Base-by-base conservation (phyloP, 2,329 filamentous ascomycete species). In the Aspergillus oerlinghausenensis region DNA sequence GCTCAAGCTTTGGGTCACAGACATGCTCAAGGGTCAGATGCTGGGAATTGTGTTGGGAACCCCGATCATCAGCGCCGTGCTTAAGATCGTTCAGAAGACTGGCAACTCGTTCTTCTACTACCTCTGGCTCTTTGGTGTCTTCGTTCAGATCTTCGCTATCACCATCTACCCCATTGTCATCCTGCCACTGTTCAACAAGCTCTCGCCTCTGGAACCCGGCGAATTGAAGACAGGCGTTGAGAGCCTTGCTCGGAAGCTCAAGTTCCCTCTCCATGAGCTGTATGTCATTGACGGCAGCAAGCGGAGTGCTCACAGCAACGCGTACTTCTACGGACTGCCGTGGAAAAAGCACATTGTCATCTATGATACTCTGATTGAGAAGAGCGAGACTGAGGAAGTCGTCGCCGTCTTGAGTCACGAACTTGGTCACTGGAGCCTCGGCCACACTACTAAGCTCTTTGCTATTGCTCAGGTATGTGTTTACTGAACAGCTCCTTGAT, bases 321-420 rank as follows among this genome's bases (percentile, higher is more conserved):
- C 90, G 21, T 96, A 95, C 77, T 99, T 99, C 79, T 97, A 95
- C 67, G 94, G 94, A 59, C 84, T 99, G 55, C 94, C 94, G 45
- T 99, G 93, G 92, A 97, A 97, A 84, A 97, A 97, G 84, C 95
- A 97, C 80, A 99, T 99, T 79, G 94, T 99, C 69, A 95, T 99
- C 71, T 99, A 96, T 73, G 94, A 99, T 73, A 99, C 95, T 4
- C 79, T 99, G 61, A 92, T 99, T 61, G 93, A 97, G 77, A 96
- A 97, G 84, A 94, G 89, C 73, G 86, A 92, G 60, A 87, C 89
- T 3, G 84, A 94, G 70, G 94, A 99, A 76, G 92, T 99, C 43
- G 90, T 96, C 57, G 93, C 94, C 63, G 92, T 99, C 53, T 80
- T 99, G 54, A 92, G 91, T 38, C 94, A 99, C 73, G 94, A 99